Percentiles rank a stretch among this genome's conserved stretches.
These are phyloP conservation scores for Polytolypa hystricis DNA, from an alignment of 2,329 filamentous ascomycete species.

Conservation along the genomic window DNA sequence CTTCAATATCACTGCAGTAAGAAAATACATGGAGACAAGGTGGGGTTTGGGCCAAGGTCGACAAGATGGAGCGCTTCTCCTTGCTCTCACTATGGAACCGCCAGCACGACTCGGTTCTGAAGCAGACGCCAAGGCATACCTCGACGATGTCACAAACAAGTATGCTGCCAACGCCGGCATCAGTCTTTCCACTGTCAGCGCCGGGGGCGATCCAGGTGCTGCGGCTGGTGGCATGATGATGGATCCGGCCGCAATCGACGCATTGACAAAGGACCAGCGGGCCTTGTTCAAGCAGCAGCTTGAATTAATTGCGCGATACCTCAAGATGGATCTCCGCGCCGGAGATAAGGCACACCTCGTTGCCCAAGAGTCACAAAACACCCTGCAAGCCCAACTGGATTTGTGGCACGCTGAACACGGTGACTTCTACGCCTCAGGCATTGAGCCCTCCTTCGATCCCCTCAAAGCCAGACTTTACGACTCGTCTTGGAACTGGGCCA, in stretches of 20 bases:
- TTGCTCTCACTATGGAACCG: constrained; percentile 90
- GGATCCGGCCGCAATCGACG: constrained; percentile 94
- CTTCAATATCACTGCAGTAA: constrained; percentile 93
- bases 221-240: constrained; percentile 91
- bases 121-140: constrained; percentile 78
- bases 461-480: constrained; percentile 95
- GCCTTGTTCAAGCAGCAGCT: constrained; percentile 97
- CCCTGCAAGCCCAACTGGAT: constrained; percentile 86
- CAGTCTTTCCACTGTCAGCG: constrained; percentile 61
- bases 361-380: constrained; percentile 72
- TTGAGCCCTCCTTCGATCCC: constrained; percentile 84
- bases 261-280: constrained; percentile 90
- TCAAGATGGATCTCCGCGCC: constrained; percentile 94
- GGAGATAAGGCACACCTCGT: constrained; percentile 87
- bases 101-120: constrained; percentile 79
- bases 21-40: constrained; percentile 88
- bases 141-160: constrained; percentile 80
- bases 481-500: constrained; percentile 98
- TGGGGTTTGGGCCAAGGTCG: constrained; percentile 81
- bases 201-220: constrained; percentile 60
- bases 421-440: constrained; percentile 89
- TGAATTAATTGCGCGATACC: constrained; percentile 85
- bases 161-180: constrained; percentile 78
- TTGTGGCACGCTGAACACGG: constrained; percentile 93
- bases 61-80: constrained; percentile 79